phyloP scores from a whole-genome alignment of 1,139 yeast genomes.

The Diutina siamensis region DNA sequence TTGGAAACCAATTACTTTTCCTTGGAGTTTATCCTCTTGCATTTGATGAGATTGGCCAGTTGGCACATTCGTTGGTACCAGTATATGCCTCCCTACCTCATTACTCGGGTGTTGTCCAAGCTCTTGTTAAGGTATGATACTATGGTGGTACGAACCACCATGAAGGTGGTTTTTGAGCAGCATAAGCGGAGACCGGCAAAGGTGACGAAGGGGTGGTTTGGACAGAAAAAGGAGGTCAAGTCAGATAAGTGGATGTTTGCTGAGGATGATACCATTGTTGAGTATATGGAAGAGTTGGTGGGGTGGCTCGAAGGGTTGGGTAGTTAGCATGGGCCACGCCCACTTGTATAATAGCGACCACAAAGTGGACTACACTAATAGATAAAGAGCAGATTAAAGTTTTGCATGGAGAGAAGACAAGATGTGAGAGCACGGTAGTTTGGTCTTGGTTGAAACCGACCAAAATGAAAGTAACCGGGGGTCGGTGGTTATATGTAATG shows the following conservation, averaged over 20 bases:
- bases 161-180: conserved; percentile 25
- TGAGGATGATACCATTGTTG: conserved; percentile 24
- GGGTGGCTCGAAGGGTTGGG: conserved; percentile 19
- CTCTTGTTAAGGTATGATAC: conserved; percentile 22
- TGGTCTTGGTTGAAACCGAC: too few species aligned
- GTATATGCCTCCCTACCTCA: conserved; percentile 22
- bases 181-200: conserved; percentile 15
- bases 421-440: too few species aligned
- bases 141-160: conserved; percentile 20
- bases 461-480: too few species aligned
- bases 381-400: too few species aligned
- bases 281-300: conserved; percentile 21
- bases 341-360: neutral
- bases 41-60: conserved; percentile 23
- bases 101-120: conserved; percentile 19
- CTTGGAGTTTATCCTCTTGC: conserved; percentile 24
- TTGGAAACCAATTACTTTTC: conserved; percentile 21
- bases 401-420: too few species aligned
- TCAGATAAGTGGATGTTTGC: conserved; percentile 16
- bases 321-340: neutral
- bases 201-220: conserved; percentile 9
- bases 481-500: too few species aligned
- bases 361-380: too few species aligned
- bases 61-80: conserved; percentile 36
- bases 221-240: conserved; percentile 8